Evolutionary conservation across 768 basidiomycete species (phyloP).

Genomic region (Hygrocybe punicea): DNA sequence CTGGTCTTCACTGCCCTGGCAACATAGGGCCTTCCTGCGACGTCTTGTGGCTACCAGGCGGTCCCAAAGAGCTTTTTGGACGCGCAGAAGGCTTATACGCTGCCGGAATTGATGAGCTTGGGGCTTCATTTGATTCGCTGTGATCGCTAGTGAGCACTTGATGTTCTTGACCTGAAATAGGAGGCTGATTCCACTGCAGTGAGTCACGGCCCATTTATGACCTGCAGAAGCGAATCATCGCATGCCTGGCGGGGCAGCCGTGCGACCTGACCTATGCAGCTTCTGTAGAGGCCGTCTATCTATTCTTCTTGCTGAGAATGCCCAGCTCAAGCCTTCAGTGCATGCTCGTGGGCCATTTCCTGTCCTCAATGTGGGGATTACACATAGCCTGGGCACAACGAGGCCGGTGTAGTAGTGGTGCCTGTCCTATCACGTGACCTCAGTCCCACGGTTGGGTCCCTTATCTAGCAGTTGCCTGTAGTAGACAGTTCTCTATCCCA

Average conservation of each 20-base stretch:
- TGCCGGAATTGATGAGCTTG: not conserved
- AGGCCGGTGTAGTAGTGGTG: no score
- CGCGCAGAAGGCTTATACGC: not conserved
- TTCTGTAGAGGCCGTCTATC: no score
- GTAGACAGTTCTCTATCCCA: no score
- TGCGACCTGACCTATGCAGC: not conserved
- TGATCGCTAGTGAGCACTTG: not conserved
- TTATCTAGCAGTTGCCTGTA: no score
- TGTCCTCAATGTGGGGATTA: no score
- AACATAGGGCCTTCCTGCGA: not conserved
- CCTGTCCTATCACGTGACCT: no score
- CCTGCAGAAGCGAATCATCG: not conserved
- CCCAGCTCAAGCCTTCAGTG: no score
- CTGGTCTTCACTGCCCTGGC: not conserved
- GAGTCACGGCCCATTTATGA: not conserved
- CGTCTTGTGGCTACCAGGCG: not conserved
- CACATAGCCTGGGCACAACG: no score
- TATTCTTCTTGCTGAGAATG: no score
- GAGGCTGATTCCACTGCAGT: not conserved
- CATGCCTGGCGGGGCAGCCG: not conserved
- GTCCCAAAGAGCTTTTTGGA: not conserved
- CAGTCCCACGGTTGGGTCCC: no score
- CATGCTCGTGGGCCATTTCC: no score
- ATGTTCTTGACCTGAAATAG: not conserved
- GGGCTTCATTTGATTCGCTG: not conserved